A percentile compares a stretch with the other conserved stretches of the same genome.
Evolutionary conservation across 352 stramenopile genomes (phyloP).

Genomic region (Pythium volutum): DNA sequence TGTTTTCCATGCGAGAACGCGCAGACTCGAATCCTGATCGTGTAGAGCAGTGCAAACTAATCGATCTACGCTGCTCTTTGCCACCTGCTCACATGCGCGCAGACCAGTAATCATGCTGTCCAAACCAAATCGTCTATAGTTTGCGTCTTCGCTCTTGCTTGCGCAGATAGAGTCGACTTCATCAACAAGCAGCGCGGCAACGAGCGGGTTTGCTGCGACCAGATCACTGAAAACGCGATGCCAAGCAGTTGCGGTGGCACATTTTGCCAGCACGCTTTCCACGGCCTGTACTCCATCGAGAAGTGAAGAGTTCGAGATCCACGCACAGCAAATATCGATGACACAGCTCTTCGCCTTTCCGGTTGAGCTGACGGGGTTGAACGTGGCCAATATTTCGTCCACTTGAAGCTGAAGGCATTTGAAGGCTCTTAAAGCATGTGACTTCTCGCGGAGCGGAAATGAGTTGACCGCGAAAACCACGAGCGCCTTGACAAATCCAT

Average conservation of each 20-base stretch:
- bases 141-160: not conserved
- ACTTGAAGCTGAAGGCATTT: not conserved
- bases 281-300: not conserved
- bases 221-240: slow-evolving; percentile 8
- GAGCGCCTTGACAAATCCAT: slow-evolving; percentile 5
- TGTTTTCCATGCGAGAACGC: slow-evolving; percentile 13
- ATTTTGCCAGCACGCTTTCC: slow-evolving; percentile 1
- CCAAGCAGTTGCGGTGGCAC: not conserved
- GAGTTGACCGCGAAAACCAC: slow-evolving; percentile 2
- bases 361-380: not conserved
- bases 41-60: slow-evolving; percentile 7
- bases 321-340: slow-evolving; percentile 12
- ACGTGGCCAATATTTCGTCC: slow-evolving; percentile 9
- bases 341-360: slow-evolving; percentile 4
- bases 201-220: not conserved
- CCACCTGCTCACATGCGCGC: not conserved
- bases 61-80: slow-evolving; percentile 1
- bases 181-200: slow-evolving; percentile 15
- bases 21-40: slow-evolving; percentile 9
- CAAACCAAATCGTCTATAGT: slow-evolving; percentile 8
- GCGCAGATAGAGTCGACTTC: slow-evolving; percentile 12
- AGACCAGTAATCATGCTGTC: slow-evolving; percentile 1
- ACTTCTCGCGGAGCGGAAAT: slow-evolving; percentile 15
- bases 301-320: not conserved
- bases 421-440: not conserved